Conservation (phyloP, 225 moss, liverwort and hornwort genomes). For the Rhytidiadelphus loreus region DNA sequence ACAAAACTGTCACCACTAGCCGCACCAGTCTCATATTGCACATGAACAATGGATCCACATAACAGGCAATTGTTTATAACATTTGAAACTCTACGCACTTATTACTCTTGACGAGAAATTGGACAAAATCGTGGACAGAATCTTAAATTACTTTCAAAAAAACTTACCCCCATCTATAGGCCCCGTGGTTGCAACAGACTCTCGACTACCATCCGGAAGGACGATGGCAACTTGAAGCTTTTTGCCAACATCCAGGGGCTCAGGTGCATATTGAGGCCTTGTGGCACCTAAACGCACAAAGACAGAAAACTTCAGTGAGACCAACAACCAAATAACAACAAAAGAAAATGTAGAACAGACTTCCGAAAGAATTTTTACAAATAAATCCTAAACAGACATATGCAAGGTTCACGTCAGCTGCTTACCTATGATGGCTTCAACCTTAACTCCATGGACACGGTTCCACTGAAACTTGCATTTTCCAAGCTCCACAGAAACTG, state of each 20-base stretch:
- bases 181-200: slow-evolving; percentile 24
- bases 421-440: slow-evolving; percentile 30
- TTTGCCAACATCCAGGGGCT: slow-evolving; percentile 45
- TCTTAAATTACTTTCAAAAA: not conserved
- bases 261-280: slow-evolving; percentile 50
- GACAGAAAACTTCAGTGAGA: not conserved
- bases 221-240: slow-evolving; percentile 12
- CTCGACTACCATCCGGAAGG: slow-evolving; percentile 23
- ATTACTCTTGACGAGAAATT: not conserved
- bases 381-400: not conserved
- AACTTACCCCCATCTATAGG: slow-evolving; percentile 27
- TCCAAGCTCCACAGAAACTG: not conserved
- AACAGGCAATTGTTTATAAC: not conserved
- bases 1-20: not conserved
- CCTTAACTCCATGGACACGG: slow-evolving; percentile 23
- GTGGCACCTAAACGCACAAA: slow-evolving; percentile 23
- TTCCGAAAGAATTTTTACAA: not conserved
- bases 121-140: not conserved
- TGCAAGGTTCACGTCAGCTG: not conserved
- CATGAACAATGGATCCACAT: not conserved
- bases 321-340: not conserved
- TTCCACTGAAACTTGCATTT: slow-evolving; percentile 40
- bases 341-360: not conserved
- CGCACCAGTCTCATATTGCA: not conserved
- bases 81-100: not conserved